Evolutionary conservation across 371 early-diverging fungal species (phyloP).

Genomic region (Mucor mucedo): DNA sequence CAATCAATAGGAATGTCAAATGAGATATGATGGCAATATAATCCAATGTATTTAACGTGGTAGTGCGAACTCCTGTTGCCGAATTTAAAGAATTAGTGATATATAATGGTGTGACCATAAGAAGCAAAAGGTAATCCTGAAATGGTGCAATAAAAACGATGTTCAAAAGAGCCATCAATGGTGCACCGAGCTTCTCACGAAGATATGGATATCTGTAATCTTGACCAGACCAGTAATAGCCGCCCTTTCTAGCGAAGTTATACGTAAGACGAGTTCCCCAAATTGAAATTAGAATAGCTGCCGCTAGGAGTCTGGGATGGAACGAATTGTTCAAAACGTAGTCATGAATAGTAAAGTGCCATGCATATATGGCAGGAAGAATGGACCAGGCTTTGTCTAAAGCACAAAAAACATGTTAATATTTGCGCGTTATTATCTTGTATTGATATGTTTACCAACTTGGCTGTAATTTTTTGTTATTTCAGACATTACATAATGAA

Average conservation of each 20-base stretch:
- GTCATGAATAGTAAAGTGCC: constrained; percentile 61
- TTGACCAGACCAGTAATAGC: constrained; percentile 71
- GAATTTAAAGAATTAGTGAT: constrained; percentile 35
- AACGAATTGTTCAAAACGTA: constrained; percentile 31
- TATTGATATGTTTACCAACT: constrained; percentile 40
- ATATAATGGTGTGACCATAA: constrained; percentile 69
- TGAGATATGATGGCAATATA: constrained; percentile 49
- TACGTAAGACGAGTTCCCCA: constrained; percentile 85
- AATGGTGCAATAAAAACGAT: constrained; percentile 74
- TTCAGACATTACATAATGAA: constrained; percentile 41
- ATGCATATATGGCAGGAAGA: constrained; percentile 65
- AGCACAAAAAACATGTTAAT: background rate
- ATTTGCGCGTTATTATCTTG: background rate
- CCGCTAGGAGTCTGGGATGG: constrained; percentile 56
- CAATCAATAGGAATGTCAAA: constrained; percentile 55
- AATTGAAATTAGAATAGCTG: constrained; percentile 56
- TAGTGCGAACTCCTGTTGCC: constrained; percentile 1
- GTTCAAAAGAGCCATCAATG: constrained; percentile 76
- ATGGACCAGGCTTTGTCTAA: constrained; percentile 77
- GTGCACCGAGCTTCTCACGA: constrained; percentile 35
- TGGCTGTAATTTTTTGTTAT: constrained; percentile 52
- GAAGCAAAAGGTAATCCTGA: constrained; percentile 73
- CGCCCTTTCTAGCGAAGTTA: constrained; percentile 83
- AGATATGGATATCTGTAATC: constrained; percentile 81
- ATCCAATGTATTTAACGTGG: constrained; percentile 43